Percentiles rank a stretch among this genome's conserved stretches.
phyloP scores from a whole-genome alignment of 352 stramenopile genomes.

The Thalassiosira ordinaria region DNA sequence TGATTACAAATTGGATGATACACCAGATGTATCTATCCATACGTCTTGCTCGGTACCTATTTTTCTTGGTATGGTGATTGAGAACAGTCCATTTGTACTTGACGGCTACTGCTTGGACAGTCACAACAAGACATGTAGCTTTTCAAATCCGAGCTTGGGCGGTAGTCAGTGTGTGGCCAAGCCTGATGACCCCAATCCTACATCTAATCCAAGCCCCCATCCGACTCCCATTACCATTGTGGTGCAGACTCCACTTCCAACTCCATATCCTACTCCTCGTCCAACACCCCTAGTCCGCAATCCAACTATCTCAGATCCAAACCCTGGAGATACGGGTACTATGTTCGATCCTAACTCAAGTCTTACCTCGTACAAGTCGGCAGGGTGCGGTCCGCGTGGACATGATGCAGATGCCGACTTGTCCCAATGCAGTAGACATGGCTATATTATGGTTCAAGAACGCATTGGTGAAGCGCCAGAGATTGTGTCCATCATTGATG shows the following conservation, averaged over 20 bases:
- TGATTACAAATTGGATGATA: conserved; percentile 1
- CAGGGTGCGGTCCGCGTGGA: conserved; percentile 28
- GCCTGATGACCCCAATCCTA: too few relatives aligned
- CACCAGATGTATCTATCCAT: not conserved
- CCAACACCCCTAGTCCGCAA: too few relatives aligned
- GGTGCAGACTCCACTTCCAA: too few relatives aligned
- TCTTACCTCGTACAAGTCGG: conserved; percentile 14
- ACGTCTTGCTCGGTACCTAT: conserved; percentile 5
- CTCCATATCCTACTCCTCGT: too few relatives aligned
- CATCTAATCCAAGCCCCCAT: too few relatives aligned
- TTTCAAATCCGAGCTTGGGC: not conserved
- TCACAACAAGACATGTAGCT: not conserved
- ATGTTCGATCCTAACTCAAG: not conserved
- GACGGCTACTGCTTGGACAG: conserved; percentile 3
- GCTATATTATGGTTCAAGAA: conserved; percentile 8
- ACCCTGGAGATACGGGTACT: too few relatives aligned
- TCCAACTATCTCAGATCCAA: too few relatives aligned
- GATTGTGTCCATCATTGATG: conserved; percentile 11
- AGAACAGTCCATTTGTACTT: conserved; percentile 12
- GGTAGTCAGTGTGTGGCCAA: not conserved
- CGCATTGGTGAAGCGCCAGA: not conserved
- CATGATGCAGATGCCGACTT: conserved; percentile 5
- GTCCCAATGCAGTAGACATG: conserved; percentile 2
- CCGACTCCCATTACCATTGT: too few relatives aligned
- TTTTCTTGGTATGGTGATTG: not conserved